A percentile compares a stretch with the other conserved stretches of the same genome.
Conservation (phyloP, 148 eudicot genomes). For the Selenicereus undatus region DNA sequence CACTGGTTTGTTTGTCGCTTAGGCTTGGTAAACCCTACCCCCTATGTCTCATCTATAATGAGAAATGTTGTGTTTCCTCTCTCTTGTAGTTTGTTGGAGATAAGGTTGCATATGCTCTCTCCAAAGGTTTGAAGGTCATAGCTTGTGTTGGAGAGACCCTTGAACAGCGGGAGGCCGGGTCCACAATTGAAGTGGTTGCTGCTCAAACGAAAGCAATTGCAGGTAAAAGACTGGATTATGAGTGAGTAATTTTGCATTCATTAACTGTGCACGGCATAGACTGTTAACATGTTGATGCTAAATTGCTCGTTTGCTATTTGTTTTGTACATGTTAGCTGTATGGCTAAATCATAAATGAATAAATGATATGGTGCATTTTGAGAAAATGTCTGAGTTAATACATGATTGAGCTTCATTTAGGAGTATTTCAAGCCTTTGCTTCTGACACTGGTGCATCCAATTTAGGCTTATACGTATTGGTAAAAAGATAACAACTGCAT, state of each 20-base stretch:
- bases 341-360: not conserved
- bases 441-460: not conserved
- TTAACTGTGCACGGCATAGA: not conserved
- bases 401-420: not conserved
- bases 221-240: slow-evolving; percentile 33
- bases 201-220: slow-evolving; percentile 91
- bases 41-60: not conserved
- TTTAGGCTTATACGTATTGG: not conserved
- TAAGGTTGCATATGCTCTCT: slow-evolving; percentile 87
- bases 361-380: not conserved
- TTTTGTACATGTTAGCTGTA: not conserved
- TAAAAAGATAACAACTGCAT: not conserved
- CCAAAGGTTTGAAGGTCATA: slow-evolving; percentile 83
- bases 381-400: not conserved
- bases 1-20: not conserved
- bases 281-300: not conserved
- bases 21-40: not conserved
- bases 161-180: slow-evolving; percentile 89
- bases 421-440: not conserved
- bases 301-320: not conserved
- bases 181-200: slow-evolving; percentile 84
- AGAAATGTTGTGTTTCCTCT: not conserved
- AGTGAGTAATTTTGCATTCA: not conserved
- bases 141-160: slow-evolving; percentile 97
- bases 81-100: slow-evolving; percentile 76